These are phyloP conservation scores for Pseudogymnoascus sp. DNA, from an alignment of 2,329 filamentous ascomycete species.

Conservation along the genomic window DNA sequence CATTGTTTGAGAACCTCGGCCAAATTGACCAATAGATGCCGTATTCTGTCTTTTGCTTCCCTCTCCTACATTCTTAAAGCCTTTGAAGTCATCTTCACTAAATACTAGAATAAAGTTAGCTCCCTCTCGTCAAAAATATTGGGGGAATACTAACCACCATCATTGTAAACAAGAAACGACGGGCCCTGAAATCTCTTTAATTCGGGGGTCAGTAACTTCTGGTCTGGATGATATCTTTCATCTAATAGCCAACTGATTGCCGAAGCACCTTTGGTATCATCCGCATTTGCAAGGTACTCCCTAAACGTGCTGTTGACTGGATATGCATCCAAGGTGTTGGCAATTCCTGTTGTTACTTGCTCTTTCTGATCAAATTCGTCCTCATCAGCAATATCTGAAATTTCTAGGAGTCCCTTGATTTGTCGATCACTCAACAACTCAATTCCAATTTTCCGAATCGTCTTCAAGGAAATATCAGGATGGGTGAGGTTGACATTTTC, in stretches of 20 bases:
- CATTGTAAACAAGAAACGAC: slow-evolving; percentile 27
- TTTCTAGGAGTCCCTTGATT: slow-evolving; percentile 17
- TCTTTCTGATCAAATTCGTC: slow-evolving; percentile 29
- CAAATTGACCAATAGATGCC: slow-evolving; percentile 28
- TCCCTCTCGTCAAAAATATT: slow-evolving; percentile 8
- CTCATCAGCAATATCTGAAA: slow-evolving; percentile 21
- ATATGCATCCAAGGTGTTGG: slow-evolving; percentile 27
- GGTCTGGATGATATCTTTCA: slow-evolving; percentile 13
- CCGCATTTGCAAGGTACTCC: slow-evolving; percentile 31
- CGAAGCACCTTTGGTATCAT: slow-evolving; percentile 24
- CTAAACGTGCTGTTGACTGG: slow-evolving; percentile 26
- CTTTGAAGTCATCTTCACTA: slow-evolving; percentile 24
- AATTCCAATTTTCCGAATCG: slow-evolving; percentile 15
- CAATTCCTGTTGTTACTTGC: slow-evolving; percentile 23
- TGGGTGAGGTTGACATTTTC: slow-evolving; percentile 17
- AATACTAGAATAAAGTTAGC: slow-evolving; percentile 19
- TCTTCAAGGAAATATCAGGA: slow-evolving; percentile 15
- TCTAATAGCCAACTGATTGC: slow-evolving; percentile 28
- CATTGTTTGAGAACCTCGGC: slow-evolving; percentile 30
- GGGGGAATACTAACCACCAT: slow-evolving; percentile 21
- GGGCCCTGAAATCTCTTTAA: slow-evolving; percentile 24
- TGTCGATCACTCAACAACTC: slow-evolving; percentile 15
- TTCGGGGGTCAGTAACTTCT: slow-evolving; percentile 19
- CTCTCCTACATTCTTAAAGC: slow-evolving; percentile 27
- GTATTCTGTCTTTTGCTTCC: slow-evolving; percentile 26